A percentile compares a stretch with the other conserved stretches of the same genome.
phyloP scores from a whole-genome alignment of 73 alveolate species.

The Tetrahymena elliotti region DNA sequence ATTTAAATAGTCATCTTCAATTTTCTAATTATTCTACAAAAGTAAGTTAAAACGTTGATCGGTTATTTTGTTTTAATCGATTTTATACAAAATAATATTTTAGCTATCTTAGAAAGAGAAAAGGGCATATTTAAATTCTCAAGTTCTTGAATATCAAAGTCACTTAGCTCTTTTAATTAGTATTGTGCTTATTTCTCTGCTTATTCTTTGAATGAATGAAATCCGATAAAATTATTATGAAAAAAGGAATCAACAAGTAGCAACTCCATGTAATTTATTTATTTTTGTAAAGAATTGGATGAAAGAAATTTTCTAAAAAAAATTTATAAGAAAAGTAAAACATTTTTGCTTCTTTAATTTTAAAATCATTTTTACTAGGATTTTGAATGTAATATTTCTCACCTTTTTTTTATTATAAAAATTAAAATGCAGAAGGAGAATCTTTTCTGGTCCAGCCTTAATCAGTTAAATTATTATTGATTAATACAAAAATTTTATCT shows the following conservation, averaged over 20 bases:
- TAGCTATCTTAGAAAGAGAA: neutral
- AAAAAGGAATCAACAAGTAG: neutral
- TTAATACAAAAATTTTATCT: neutral
- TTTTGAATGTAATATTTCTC: neutral
- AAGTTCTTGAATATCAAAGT: neutral
- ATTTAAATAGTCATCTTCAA: neutral
- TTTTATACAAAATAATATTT: neutral
- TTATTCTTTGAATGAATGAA: neutral
- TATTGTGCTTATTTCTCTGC: neutral
- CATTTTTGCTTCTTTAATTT: neutral
- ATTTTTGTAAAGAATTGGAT: neutral
- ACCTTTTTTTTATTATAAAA: neutral
- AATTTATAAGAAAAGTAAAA: neutral
- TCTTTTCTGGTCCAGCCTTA: neutral
- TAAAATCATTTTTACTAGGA: no score
- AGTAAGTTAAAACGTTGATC: neutral
- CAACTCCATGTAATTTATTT: neutral
- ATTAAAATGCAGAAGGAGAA: neutral
- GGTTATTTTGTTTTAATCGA: neutral
- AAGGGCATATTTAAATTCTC: neutral
- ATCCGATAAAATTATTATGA: neutral
- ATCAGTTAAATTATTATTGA: neutral
- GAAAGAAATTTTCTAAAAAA: neutral
- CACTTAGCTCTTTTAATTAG: neutral
- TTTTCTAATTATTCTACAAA: neutral